Conservation (phyloP, 768 basidiomycete species). For the Russula ochroleuca region DNA sequence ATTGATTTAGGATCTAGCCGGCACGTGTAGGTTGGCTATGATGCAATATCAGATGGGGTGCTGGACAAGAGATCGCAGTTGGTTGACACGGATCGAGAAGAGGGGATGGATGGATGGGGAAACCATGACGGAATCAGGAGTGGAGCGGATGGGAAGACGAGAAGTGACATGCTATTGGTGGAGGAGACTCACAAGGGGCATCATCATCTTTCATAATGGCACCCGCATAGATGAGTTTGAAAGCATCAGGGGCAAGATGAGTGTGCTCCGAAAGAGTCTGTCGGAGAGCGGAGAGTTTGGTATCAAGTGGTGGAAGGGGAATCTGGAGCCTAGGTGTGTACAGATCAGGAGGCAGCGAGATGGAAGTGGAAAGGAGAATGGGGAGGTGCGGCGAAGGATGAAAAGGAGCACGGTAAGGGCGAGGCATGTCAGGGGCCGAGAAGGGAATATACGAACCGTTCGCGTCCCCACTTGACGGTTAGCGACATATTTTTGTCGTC, state of each 20-base stretch:
- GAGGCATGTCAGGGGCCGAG: slow-evolving; percentile 11
- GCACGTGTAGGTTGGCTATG: not conserved
- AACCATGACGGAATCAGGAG: slow-evolving; percentile 24
- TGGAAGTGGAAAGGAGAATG: slow-evolving; percentile 10
- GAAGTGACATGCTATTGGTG: slow-evolving; percentile 7
- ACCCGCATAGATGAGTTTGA: slow-evolving; percentile 88
- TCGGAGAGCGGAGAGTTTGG: slow-evolving; percentile 57
- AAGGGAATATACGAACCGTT: slow-evolving; percentile 34
- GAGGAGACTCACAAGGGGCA: slow-evolving; percentile 49
- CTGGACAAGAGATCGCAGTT: not conserved
- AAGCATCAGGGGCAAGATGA: slow-evolving; percentile 58
- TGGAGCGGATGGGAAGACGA: slow-evolving; percentile 8
- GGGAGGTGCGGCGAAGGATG: slow-evolving; percentile 8
- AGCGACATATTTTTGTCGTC: slow-evolving; percentile 20
- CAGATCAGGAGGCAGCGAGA: slow-evolving; percentile 3
- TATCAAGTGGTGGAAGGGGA: slow-evolving; percentile 52
- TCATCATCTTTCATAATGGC: slow-evolving; percentile 85
- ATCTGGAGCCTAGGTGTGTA: slow-evolving; percentile 42
- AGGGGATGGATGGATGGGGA: slow-evolving; percentile 14
- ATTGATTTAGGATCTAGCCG: not conserved
- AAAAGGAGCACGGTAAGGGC: slow-evolving; percentile 16
- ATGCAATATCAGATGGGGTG: slow-evolving; percentile 20
- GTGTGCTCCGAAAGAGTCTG: slow-evolving; percentile 67
- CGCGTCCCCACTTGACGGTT: slow-evolving; percentile 48
- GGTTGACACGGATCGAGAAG: not conserved